Evolutionary conservation across 306 rosid species (phyloP), one percentile per base, ranked within the genome.

Genomic region (Acacia acuminata): DNA sequence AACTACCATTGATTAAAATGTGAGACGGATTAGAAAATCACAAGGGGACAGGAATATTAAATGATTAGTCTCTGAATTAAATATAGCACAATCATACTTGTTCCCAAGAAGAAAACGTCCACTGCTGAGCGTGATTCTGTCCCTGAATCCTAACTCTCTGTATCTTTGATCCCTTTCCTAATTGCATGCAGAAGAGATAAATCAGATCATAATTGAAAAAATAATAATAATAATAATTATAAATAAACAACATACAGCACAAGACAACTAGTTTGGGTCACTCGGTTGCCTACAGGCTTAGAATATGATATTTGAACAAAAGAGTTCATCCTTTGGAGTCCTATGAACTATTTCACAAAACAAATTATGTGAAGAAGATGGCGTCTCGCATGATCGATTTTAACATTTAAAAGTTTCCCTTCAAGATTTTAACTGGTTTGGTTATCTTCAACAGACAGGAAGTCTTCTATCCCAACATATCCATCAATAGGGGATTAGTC

Each of bases 91-190:
- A 80, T 43, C 94, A 72, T 96, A 96, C 99, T 94, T 96, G 94
- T 96, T 96, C 42, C 99, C 98, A 2, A 96, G 96, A 87, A 96
- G 99, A 94, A 93, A 96, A 43, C 97, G 96, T 56, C 99, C 99
- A 75, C 99, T 96, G 93, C 99, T 96, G 73, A 96, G 98, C 3
- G 99, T 96, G 91, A 96, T 94, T 93, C 97, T 87, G 85, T 96
- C 99, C 87, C 99, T 89, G 91, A 96, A 88, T 66, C 98, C 99
- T 89, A 96, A 84, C 78, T 96, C 99, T 86, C 92, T 96, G 92
- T 94, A 94, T 87, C 99, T 91, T 85, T 94, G 99, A 90, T 96
- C 99, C 89, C 89, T 92, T 92, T 96, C 99, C 99, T 96, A 82
- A 53, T 70, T 51, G 77, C 38, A 85, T 53, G 48, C 24, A 76